Conservation (phyloP, 1,284 basidiomycete species). For the Austropuccinia psidii region DNA sequence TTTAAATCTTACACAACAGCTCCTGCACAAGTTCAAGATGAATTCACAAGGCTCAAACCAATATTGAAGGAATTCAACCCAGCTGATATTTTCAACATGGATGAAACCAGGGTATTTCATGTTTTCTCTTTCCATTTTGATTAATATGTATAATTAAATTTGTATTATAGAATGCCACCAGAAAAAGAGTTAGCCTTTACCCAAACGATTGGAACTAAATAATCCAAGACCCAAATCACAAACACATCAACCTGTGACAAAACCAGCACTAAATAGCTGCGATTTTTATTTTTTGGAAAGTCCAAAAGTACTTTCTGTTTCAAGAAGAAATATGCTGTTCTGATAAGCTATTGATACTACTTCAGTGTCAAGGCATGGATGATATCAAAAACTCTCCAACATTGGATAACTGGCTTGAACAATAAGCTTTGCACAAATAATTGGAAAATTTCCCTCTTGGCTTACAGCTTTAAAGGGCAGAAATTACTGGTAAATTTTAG, state of each 20-base stretch:
- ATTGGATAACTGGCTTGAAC: not conserved
- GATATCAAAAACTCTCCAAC: not conserved
- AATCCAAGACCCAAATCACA: not conserved
- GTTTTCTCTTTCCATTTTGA: no score
- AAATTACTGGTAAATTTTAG: no score
- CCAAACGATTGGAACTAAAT: not conserved
- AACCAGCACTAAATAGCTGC: not conserved
- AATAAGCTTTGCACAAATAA: not conserved
- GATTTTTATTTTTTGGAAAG: not conserved
- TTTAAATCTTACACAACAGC: not conserved
- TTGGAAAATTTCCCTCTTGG: no score
- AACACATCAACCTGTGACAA: not conserved
- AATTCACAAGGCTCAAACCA: not conserved
- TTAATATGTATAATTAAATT: not conserved
- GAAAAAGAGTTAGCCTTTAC: not conserved
- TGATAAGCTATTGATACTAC: not conserved
- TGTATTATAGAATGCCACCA: not conserved
- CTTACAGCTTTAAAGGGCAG: no score
- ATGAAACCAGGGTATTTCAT: no score
- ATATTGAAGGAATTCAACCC: no score
- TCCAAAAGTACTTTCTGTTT: no score
- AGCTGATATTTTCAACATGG: no score
- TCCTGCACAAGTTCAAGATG: not conserved
- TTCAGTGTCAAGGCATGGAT: not conserved
- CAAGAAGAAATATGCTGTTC: not conserved